A percentile compares a stretch with the other conserved stretches of the same genome.
These are phyloP conservation scores for Serendipita sp. DNA, from an alignment of 768 basidiomycete genomes.

Conservation along the genomic window DNA sequence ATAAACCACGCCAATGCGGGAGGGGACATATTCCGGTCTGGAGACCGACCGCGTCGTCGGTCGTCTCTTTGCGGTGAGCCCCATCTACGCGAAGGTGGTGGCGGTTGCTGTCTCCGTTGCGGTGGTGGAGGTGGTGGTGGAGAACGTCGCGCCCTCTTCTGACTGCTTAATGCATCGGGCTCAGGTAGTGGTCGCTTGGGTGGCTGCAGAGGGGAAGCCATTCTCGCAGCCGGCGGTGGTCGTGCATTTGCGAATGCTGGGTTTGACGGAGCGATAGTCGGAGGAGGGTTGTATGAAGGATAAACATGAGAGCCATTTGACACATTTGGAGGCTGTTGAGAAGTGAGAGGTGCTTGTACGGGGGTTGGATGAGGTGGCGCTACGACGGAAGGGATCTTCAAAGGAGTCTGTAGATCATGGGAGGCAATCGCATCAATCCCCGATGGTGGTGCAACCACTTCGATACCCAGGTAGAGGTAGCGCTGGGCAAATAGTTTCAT, in stretches of 20 bases:
- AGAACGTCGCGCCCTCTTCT: conserved; percentile 7
- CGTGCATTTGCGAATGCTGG: conserved; percentile 7
- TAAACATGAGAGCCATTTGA: background rate
- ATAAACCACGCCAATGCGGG: conserved; percentile 50
- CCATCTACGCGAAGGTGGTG: conserved; percentile 16
- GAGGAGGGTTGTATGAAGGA: conserved; percentile 6
- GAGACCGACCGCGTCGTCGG: conserved; percentile 14
- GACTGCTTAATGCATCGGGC: conserved; percentile 13
- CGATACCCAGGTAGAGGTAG: conserved; percentile 65
- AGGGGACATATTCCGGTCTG: conserved; percentile 34
- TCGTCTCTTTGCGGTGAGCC: conserved; percentile 9
- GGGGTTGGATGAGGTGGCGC: conserved; percentile 17
- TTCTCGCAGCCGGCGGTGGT: conserved; percentile 8
- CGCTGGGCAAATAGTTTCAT: conserved; percentile 85
- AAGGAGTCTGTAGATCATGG: conserved; percentile 6
- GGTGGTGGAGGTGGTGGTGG: conserved; percentile 15
- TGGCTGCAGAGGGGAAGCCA: conserved; percentile 9
- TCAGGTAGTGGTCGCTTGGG: conserved; percentile 9
- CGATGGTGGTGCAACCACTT: conserved; percentile 61
- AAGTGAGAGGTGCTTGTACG: background rate
- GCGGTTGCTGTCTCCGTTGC: conserved; percentile 16
- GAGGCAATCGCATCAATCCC: conserved; percentile 13
- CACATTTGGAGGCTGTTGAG: conserved; percentile 1
- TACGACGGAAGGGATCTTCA: conserved; percentile 5
- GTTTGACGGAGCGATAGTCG: conserved; percentile 11